Conservation (phyloP, 768 basidiomycete genomes). For the Rhodotorula kratochvilovae region DNA sequence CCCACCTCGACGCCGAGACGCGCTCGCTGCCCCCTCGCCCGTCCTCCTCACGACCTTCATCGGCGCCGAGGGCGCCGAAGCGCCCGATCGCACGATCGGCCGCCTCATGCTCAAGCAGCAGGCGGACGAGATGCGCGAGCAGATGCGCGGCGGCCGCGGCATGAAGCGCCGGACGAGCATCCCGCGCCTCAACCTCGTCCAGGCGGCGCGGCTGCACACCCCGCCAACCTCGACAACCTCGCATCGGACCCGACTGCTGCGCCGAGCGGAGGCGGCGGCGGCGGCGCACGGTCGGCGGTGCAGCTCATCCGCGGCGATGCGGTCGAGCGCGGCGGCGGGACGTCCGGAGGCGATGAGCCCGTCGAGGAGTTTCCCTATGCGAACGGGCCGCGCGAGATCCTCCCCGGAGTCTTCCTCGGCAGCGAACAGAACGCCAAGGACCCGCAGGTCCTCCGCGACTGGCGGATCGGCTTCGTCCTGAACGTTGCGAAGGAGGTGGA, state of each 20-base stretch:
- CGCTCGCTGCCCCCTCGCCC: slow-evolving; percentile 42
- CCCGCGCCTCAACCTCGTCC: slow-evolving; percentile 38
- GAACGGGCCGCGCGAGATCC: slow-evolving; percentile 74
- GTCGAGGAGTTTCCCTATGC: slow-evolving; percentile 58
- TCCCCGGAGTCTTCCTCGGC: slow-evolving; percentile 83
- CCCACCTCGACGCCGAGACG: slow-evolving; percentile 28
- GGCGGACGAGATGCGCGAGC: slow-evolving; percentile 41
- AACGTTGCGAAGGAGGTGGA: slow-evolving; percentile 89
- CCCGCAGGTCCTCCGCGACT: slow-evolving; percentile 64
- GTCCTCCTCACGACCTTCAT: slow-evolving; percentile 36
- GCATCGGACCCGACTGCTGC: background rate
- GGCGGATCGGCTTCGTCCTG: slow-evolving; percentile 72
- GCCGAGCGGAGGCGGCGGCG: background rate
- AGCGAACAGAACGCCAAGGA: slow-evolving; percentile 82
- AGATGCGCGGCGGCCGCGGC: slow-evolving; percentile 38
- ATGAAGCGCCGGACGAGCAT: slow-evolving; percentile 41
- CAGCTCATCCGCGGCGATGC: slow-evolving; percentile 23
- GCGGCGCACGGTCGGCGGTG: slow-evolving; percentile 17
- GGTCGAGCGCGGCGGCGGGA: background rate
- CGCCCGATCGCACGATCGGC: slow-evolving; percentile 33
- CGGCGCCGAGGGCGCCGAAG: slow-evolving; percentile 26
- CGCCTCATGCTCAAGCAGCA: slow-evolving; percentile 38
- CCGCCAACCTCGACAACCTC: slow-evolving; percentile 1
- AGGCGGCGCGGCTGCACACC: background rate
- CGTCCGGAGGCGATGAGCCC: background rate